A percentile compares a stretch with the other conserved stretches of the same genome.
Evolutionary conservation across 2,329 filamentous ascomycete genomes (phyloP).

Genomic region (Orbilia quercus): DNA sequence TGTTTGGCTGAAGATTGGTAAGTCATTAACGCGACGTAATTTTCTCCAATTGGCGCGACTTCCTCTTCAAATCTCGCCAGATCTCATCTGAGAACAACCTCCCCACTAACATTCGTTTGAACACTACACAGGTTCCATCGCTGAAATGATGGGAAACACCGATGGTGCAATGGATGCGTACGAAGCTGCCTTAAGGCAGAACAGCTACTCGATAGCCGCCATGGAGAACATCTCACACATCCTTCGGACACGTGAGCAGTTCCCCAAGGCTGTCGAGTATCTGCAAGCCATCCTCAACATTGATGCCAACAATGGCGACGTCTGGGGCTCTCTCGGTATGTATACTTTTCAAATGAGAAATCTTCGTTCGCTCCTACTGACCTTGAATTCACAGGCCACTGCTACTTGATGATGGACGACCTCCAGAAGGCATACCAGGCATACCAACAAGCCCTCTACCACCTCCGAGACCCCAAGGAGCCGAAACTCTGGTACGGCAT

Average conservation of each 20-base stretch:
- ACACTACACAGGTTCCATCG: slow-evolving; percentile 76
- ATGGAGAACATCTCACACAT: slow-evolving; percentile 96
- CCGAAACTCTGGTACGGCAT: slow-evolving; percentile 99
- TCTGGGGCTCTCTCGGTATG: slow-evolving; percentile 93
- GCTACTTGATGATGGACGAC: slow-evolving; percentile 98
- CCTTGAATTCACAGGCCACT: slow-evolving; percentile 76
- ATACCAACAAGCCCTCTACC: slow-evolving; percentile 94
- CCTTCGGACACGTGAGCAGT: slow-evolving; percentile 89
- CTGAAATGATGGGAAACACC: slow-evolving; percentile 85
- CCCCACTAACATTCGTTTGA: slow-evolving; percentile 21
- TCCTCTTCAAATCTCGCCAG: slow-evolving; percentile 10
- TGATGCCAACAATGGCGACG: slow-evolving; percentile 88
- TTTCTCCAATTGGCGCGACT: slow-evolving; percentile 33
- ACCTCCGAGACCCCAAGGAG: slow-evolving; percentile 94
- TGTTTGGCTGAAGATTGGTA: slow-evolving; percentile 94
- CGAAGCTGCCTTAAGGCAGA: slow-evolving; percentile 87
- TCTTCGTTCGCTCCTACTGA: slow-evolving; percentile 53
- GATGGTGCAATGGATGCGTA: slow-evolving; percentile 92
- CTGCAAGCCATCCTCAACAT: slow-evolving; percentile 90
- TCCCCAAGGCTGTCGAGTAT: slow-evolving; percentile 92
- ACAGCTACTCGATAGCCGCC: slow-evolving; percentile 85
- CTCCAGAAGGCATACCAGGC: slow-evolving; percentile 95
- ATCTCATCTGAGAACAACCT: slow-evolving; percentile 4
- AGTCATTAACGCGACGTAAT: slow-evolving; percentile 61
- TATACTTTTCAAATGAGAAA: slow-evolving; percentile 42